A percentile compares a stretch with the other conserved stretches of the same genome.
Evolutionary conservation across 2,329 filamentous ascomycete species (phyloP).

Genomic region (Hymenoscyphus occultus): DNA sequence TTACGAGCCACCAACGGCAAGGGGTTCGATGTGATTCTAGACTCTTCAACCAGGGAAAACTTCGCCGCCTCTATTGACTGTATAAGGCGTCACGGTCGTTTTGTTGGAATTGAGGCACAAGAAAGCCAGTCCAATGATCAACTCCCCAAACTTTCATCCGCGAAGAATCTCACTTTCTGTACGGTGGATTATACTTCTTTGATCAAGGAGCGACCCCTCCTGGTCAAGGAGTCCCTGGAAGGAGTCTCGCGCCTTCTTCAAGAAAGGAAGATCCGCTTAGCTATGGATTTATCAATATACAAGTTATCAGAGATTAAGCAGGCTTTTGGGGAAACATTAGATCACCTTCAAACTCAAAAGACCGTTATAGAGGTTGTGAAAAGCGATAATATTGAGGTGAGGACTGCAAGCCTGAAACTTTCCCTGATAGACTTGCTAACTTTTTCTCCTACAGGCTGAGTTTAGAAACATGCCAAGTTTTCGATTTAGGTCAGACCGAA

Average conservation of each 20-base stretch:
- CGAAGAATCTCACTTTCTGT: conserved; percentile 12
- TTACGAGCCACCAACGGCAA: conserved; percentile 21
- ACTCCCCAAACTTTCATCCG: conserved; percentile 13
- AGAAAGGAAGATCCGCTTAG: conserved; percentile 24
- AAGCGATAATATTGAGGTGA: neutral
- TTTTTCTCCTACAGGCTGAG: neutral
- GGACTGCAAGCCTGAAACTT: neutral
- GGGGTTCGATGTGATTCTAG: conserved; percentile 34
- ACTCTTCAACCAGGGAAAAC: conserved; percentile 25
- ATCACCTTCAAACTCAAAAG: neutral
- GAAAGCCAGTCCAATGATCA: conserved; percentile 30
- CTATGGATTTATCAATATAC: conserved; percentile 22
- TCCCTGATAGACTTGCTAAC: neutral
- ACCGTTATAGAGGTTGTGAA: neutral
- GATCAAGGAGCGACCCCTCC: conserved; percentile 39
- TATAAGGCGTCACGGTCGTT: conserved; percentile 36
- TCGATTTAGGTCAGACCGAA: conserved; percentile 20
- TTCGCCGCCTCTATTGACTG: conserved; percentile 45
- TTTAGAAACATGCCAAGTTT: conserved; percentile 3
- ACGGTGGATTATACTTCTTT: conserved; percentile 25
- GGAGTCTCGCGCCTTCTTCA: conserved; percentile 6
- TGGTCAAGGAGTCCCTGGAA: conserved; percentile 39
- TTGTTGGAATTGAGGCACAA: conserved; percentile 39
- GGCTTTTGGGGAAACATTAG: neutral
- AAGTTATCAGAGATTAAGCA: neutral